These are phyloP conservation scores for Fennellomyces sp. DNA, from an alignment of 371 early-diverging fungal species.

Conservation along the genomic window DNA sequence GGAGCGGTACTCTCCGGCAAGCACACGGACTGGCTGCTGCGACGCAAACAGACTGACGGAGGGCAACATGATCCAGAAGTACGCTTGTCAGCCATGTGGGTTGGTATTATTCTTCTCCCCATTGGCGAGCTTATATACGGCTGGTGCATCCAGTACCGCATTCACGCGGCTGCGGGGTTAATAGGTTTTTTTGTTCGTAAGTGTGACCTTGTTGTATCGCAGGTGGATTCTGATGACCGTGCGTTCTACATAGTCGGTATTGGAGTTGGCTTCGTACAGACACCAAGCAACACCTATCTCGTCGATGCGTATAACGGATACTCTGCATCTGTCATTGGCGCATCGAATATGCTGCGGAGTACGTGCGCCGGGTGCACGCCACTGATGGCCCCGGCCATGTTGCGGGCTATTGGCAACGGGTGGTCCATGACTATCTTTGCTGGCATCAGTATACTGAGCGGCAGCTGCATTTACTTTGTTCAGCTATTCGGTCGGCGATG, in stretches of 20 bases:
- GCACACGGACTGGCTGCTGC: constrained; percentile 36
- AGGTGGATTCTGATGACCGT: no score
- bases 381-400: constrained; percentile 38
- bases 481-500: constrained; percentile 20
- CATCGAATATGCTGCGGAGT: constrained; percentile 44
- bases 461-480: constrained; percentile 33
- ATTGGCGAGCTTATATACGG: constrained; percentile 45
- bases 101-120: constrained; percentile 42
- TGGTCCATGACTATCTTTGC: constrained; percentile 48
- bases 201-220: constrained; percentile 9
- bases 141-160: constrained; percentile 37
- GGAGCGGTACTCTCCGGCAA: constrained; percentile 49
- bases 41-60: neutral
- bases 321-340: constrained; percentile 49
- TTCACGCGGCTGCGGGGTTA: constrained; percentile 26
- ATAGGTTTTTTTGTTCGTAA: constrained; percentile 45
- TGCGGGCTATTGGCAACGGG: constrained; percentile 43
- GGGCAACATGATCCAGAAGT: constrained; percentile 23
- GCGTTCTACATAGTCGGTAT: constrained; percentile 39
- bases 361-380: constrained; percentile 44
- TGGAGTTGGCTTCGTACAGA: constrained; percentile 48
- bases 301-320: constrained; percentile 41
- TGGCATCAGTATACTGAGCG: constrained; percentile 25
- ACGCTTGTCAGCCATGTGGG: constrained; percentile 40
- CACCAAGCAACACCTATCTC: constrained; percentile 50